A percentile compares a stretch with the other conserved stretches of the same genome.
Evolutionary conservation across 108 stramenopile genomes (phyloP).

Genomic region (Epithemia pelagica): DNA sequence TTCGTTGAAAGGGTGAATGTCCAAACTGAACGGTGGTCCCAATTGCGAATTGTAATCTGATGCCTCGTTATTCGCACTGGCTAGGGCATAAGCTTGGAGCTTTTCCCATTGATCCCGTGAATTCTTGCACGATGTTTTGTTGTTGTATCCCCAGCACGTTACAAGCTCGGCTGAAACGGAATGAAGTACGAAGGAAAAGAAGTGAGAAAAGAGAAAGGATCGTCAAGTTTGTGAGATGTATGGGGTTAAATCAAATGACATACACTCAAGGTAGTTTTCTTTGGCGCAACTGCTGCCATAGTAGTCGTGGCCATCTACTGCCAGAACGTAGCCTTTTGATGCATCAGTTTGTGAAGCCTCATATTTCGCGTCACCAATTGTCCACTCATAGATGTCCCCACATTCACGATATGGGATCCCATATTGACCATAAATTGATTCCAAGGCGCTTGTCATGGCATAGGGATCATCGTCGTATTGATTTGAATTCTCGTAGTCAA

Average conservation of each 20-base stretch:
- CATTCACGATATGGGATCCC: conserved; percentile 52
- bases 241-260: background rate
- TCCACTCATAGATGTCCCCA: conserved; percentile 37
- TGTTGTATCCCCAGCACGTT: conserved; percentile 45
- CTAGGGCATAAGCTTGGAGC: conserved; percentile 39
- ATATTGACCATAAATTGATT: conserved; percentile 31
- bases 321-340: conserved; percentile 49
- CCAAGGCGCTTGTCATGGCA: conserved; percentile 19
- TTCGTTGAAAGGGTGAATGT: conserved; percentile 58
- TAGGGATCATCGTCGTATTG: background rate
- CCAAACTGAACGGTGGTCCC: conserved; percentile 49
- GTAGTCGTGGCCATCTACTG: conserved; percentile 58
- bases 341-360: conserved; percentile 23
- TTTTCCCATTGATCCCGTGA: conserved; percentile 14
- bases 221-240: too few relatives aligned
- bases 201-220: too few relatives aligned
- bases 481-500: conserved; percentile 26
- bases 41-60: conserved; percentile 37
- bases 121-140: conserved; percentile 24
- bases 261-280: conserved; percentile 36
- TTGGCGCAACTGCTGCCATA: conserved; percentile 64
- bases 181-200: too few relatives aligned
- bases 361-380: conserved; percentile 48
- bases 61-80: conserved; percentile 64
- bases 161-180: conserved; percentile 43